Evolutionary conservation across 1,284 basidiomycete genomes (phyloP), one percentile per base, ranked within the genome.

Genomic region (Pterulicium gracile): DNA sequence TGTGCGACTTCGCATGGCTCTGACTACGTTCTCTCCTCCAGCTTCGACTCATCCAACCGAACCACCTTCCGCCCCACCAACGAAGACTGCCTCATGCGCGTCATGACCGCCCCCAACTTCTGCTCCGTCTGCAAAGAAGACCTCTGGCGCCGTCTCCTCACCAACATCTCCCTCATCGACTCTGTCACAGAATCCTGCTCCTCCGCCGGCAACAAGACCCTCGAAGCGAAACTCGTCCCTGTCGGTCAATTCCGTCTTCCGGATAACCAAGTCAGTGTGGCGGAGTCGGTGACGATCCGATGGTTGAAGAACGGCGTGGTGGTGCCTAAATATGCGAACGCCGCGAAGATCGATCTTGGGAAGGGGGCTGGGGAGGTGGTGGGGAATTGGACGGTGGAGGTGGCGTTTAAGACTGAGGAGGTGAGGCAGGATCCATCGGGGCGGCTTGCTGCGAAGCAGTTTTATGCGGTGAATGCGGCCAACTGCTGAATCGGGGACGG

Each of bases 31-130:
- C n/a, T n/a, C n/a, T n/a, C n/a, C n/a, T n/a, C n/a, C n/a, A n/a
- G n/a, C n/a, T n/a, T n/a, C n/a, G n/a, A n/a, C n/a, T n/a, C n/a
- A n/a, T 20, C 60, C 62, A 43, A 84, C 87, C 52, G 57, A 61
- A 47, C 84, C 81, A 71, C 73, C 2, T 87, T 81, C 59, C 73
- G 83, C 14, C 84, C 84, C 27, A 90, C 87, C 2, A 88, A 90
- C 55, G 82, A 88, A 54, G 82, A 79, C 56, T 91, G 88, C 57
- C 73, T 91, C 45, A 91, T 92, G 88, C 80, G 88, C 22, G 68
- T 70, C 42, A 81, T 88, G 43, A 81, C 72, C 24, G 69, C 71
- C 0, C 76, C 79, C 54, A 77, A 79, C 54, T 88, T 90, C 60
- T 90, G 88, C 64, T 75, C 70, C 47, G 81, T 80, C 42, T 92